A percentile compares a stretch with the other conserved stretches of the same genome.
Evolutionary conservation across 192 early-diverging fungal genomes (phyloP).

Genomic region (Mortierella claussenii): DNA sequence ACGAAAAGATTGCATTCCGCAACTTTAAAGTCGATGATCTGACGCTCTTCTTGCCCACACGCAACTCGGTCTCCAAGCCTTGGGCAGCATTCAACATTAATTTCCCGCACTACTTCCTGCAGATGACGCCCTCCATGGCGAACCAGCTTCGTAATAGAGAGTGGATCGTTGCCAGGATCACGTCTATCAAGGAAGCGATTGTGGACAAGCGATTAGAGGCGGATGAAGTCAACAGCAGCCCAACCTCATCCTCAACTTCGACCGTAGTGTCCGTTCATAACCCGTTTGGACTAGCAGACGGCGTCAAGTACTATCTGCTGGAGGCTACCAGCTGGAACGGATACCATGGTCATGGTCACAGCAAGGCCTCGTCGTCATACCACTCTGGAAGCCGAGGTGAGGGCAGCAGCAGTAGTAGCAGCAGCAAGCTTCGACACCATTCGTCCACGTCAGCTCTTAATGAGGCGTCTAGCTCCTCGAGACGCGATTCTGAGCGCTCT

Average conservation of each 20-base stretch:
- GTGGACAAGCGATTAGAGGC: slow-evolving; percentile 52
- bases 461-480: slow-evolving; percentile 34
- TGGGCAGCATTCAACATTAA: slow-evolving; percentile 72
- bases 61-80: slow-evolving; percentile 62
- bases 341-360: slow-evolving; percentile 31
- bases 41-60: slow-evolving; percentile 65
- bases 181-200: slow-evolving; percentile 57
- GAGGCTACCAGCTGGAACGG: slow-evolving; percentile 59
- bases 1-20: slow-evolving; percentile 68
- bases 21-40: slow-evolving; percentile 69
- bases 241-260: slow-evolving; percentile 2
- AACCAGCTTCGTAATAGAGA: slow-evolving; percentile 54
- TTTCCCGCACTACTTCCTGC: slow-evolving; percentile 64
- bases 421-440: slow-evolving; percentile 43
- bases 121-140: slow-evolving; percentile 47
- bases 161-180: slow-evolving; percentile 64
- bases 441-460: slow-evolving; percentile 30
- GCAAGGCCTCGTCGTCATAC: slow-evolving; percentile 34
- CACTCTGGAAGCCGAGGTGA: slow-evolving; percentile 38
- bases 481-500: slow-evolving; percentile 21
- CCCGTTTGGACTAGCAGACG: slow-evolving; percentile 62
- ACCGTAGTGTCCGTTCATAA: slow-evolving; percentile 35
- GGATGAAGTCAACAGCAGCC: slow-evolving; percentile 10
- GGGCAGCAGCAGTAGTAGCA: slow-evolving; percentile 19
- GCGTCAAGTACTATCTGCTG: slow-evolving; percentile 62